Conservation (phyloP, 1,284 basidiomycete species). For the Sphagnurus paluster region DNA sequence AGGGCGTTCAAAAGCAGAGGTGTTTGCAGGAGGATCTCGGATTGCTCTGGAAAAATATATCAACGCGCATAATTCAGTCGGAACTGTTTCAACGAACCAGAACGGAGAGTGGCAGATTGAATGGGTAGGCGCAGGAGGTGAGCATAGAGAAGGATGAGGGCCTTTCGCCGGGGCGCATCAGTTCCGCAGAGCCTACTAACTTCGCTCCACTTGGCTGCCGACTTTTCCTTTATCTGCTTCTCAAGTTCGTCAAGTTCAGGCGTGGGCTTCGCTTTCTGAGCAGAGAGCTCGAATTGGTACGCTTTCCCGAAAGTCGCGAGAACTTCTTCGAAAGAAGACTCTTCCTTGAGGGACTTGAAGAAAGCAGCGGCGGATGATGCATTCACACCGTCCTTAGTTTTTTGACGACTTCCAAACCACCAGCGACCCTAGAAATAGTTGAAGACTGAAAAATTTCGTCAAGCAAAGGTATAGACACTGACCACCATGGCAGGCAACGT, state of each 20-base stretch:
- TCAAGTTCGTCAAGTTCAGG: constrained; percentile 61
- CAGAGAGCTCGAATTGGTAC: constrained; percentile 61
- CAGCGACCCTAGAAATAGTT: constrained; percentile 67
- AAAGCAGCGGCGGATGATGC: constrained; percentile 84
- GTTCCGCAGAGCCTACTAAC: constrained; percentile 33
- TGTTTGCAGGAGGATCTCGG: constrained; percentile 64
- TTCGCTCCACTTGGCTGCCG: constrained; percentile 54
- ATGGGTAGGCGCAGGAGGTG: constrained; percentile 82
- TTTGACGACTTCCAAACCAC: constrained; percentile 95
- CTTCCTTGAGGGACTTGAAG: constrained; percentile 87
- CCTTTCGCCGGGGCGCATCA: constrained; percentile 42
- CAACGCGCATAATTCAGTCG: too few species aligned
- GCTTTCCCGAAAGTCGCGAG: constrained; percentile 76
- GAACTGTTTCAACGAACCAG: constrained; percentile 63
- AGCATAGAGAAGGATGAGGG: constrained; percentile 81
- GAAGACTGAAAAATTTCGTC: background rate
- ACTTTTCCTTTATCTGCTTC: constrained; percentile 47
- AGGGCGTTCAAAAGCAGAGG: constrained; percentile 82
- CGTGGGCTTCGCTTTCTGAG: constrained; percentile 29
- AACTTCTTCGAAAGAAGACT: constrained; percentile 75
- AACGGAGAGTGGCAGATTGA: constrained; percentile 52
- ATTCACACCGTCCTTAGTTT: constrained; percentile 92
- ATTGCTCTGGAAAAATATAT: too few species aligned
- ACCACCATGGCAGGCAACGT: constrained; percentile 86
- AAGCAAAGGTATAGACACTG: constrained; percentile 29